Conservation (phyloP, 331 rosid species). For the Acacia pycnantha region DNA sequence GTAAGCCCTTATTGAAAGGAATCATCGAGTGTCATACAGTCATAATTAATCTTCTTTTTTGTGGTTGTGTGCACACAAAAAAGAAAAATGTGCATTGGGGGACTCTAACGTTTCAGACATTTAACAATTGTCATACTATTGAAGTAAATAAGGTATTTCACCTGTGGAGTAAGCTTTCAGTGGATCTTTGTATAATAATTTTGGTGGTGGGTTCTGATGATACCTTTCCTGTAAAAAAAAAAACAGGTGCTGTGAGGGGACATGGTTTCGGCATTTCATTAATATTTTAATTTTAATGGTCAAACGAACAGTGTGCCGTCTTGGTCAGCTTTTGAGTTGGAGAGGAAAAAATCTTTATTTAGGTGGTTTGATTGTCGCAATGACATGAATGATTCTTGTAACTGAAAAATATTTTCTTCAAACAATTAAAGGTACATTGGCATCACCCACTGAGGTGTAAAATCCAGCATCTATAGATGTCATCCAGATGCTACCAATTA, state of each 20-base stretch:
- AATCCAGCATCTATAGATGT: neutral
- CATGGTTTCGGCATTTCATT: neutral
- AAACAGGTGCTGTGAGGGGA: neutral
- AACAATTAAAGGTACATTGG: conserved; percentile 5
- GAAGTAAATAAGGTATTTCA: neutral
- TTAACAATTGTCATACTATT: neutral
- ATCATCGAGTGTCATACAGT: neutral
- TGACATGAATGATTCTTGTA: conserved; percentile 8
- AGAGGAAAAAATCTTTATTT: neutral
- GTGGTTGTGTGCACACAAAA: neutral
- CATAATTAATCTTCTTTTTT: neutral
- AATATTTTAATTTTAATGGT: neutral
- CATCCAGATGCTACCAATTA: neutral
- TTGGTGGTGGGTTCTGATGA: neutral
- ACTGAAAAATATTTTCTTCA: conserved; percentile 1
- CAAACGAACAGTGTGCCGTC: neutral
- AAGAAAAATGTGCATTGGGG: too few relatives aligned
- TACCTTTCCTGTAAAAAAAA: neutral
- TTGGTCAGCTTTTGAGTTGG: neutral
- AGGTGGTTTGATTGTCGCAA: neutral
- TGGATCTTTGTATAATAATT: neutral
- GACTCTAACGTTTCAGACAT: neutral
- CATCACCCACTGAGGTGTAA: conserved; percentile 1
- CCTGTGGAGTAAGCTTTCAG: neutral
- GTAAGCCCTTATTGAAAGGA: neutral